Conservation (phyloP, 2,329 filamentous ascomycete species). For the Hymenoscyphus fraxineus region DNA sequence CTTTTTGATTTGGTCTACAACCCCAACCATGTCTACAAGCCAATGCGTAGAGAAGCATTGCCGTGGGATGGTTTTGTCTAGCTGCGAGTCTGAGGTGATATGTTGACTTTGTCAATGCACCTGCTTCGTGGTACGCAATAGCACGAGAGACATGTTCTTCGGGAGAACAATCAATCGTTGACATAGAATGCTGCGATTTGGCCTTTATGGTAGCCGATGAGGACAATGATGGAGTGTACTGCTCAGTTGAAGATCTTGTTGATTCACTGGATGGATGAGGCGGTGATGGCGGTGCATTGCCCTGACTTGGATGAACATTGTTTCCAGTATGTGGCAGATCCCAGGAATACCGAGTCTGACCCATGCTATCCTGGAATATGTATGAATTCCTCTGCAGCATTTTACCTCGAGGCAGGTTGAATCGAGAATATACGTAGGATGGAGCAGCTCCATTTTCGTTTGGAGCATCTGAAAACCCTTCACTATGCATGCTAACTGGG, state of each 20-base stretch:
- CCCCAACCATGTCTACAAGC: conserved; percentile 97
- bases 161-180: conserved; percentile 66
- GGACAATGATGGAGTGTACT: conserved; percentile 31
- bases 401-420: conserved; percentile 77
- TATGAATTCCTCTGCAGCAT: conserved; percentile 65
- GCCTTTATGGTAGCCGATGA: conserved; percentile 36
- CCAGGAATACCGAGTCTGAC: conserved; percentile 57
- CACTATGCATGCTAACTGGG: conserved; percentile 69
- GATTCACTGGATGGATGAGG: conserved; percentile 53
- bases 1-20: conserved; percentile 85
- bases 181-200: conserved; percentile 46
- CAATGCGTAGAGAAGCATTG: conserved; percentile 92
- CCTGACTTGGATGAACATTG: conserved; percentile 42
- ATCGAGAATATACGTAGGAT: conserved; percentile 85
- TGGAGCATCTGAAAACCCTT: conserved; percentile 57
- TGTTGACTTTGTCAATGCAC: conserved; percentile 86
- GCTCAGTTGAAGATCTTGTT: conserved; percentile 46
- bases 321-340: conserved; percentile 47
- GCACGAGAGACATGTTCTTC: conserved; percentile 90
- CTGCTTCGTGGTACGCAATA: conserved; percentile 84
- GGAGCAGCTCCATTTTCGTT: conserved; percentile 51
- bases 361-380: conserved; percentile 52
- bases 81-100: conserved; percentile 93
- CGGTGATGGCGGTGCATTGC: conserved; percentile 56
- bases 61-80: conserved; percentile 79